Evolutionary conservation across 257 asterid species (phyloP).

Genomic region (Plantago major): DNA sequence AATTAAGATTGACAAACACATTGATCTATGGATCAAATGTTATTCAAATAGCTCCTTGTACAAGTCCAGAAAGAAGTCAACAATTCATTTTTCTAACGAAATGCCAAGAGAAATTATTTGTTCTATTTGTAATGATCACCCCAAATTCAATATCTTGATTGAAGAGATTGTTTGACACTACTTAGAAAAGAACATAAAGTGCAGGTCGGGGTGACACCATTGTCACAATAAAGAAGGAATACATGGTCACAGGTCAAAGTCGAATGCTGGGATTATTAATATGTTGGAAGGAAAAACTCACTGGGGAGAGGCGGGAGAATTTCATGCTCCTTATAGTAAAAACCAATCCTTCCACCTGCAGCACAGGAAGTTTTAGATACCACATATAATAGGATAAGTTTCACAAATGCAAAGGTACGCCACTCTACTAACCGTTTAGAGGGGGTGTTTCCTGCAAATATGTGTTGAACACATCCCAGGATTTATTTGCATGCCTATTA

Average conservation of each 20-base stretch:
- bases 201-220: neutral
- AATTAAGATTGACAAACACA: neutral
- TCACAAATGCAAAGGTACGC: neutral
- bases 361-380: constrained; percentile 5
- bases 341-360: constrained; percentile 63
- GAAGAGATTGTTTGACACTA: too few relatives aligned
- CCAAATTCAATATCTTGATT: too few relatives aligned
- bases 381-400: neutral
- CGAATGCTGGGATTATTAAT: too few relatives aligned
- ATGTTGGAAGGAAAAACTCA: constrained; percentile 25
- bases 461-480: constrained; percentile 61
- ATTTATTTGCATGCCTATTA: constrained; percentile 41
- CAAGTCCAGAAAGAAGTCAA: too few relatives aligned
- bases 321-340: constrained; percentile 69
- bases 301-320: constrained; percentile 79
- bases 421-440: constrained; percentile 45
- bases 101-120: too few relatives aligned
- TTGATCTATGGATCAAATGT: too few relatives aligned
- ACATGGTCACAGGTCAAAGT: neutral
- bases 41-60: too few relatives aligned
- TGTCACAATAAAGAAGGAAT: neutral
- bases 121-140: too few relatives aligned
- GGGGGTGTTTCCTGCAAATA: constrained; percentile 54
- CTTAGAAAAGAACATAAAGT: neutral
- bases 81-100: too few relatives aligned